Percentiles rank a stretch among this genome's conserved stretches.
Conservation (phyloP, 331 rosid genomes). For the Quercus tomentella region DNA sequence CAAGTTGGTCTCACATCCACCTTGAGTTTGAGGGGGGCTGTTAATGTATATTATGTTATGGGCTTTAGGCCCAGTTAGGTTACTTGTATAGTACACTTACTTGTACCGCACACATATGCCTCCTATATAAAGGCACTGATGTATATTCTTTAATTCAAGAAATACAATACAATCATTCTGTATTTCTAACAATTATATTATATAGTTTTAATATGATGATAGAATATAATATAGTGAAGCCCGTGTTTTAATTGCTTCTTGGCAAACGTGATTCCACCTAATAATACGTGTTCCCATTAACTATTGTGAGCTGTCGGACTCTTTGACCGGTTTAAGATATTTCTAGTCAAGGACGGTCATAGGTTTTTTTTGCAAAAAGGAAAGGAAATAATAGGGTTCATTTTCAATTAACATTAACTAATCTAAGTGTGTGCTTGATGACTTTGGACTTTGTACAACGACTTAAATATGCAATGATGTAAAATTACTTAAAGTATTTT, state of each 20-base stretch:
- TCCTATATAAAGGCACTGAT: too few species aligned
- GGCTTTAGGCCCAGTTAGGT: too few species aligned
- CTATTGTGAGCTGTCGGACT: neutral
- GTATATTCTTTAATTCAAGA: too few species aligned
- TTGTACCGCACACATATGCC: too few species aligned
- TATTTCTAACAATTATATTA: too few species aligned
- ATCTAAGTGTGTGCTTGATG: neutral
- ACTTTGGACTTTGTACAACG: neutral
- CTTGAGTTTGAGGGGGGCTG: too few species aligned
- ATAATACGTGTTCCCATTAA: conserved; percentile 11
- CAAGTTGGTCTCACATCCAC: too few species aligned
- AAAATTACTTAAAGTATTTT: too few species aligned
- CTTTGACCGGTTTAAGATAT: conserved; percentile 6
- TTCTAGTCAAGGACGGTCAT: neutral
- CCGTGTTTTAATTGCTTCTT: conserved; percentile 7
- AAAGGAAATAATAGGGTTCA: neutral
- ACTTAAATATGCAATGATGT: neutral
- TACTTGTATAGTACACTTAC: too few species aligned
- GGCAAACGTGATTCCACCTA: conserved; percentile 32
- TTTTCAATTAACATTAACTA: neutral
- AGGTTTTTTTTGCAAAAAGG: neutral
- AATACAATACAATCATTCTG: too few species aligned
- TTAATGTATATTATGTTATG: too few species aligned
- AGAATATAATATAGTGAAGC: neutral
- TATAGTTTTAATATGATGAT: too few species aligned